Evolutionary conservation across 768 basidiomycete genomes (phyloP).

Genomic region (Trametes villosa): DNA sequence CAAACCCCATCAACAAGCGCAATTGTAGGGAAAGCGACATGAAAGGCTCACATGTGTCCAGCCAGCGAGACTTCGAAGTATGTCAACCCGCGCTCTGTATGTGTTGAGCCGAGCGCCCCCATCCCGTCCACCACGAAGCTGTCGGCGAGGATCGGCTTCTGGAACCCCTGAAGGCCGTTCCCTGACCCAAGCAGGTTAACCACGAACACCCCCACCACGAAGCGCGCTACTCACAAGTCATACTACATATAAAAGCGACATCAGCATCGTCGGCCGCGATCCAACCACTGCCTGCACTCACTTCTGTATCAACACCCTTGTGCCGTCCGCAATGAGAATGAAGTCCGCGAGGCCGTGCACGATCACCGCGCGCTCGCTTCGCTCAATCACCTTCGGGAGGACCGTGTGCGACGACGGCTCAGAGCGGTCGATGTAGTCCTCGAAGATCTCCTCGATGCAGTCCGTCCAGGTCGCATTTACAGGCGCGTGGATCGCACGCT

Average conservation of each 20-base stretch:
- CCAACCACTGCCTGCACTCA: slow-evolving; percentile 23
- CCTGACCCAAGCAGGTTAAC: slow-evolving; percentile 39
- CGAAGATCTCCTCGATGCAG: slow-evolving; percentile 64
- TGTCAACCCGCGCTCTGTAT: slow-evolving; percentile 68
- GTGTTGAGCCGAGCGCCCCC: slow-evolving; percentile 66
- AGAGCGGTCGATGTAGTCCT: slow-evolving; percentile 58
- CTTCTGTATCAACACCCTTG: slow-evolving; percentile 44
- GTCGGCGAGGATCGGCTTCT: slow-evolving; percentile 63
- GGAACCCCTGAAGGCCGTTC: slow-evolving; percentile 74
- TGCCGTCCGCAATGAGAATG: slow-evolving; percentile 71
- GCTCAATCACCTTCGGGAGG: slow-evolving; percentile 76
- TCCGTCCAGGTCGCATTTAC: slow-evolving; percentile 60
- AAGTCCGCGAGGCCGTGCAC: slow-evolving; percentile 77
- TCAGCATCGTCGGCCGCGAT: slow-evolving; percentile 28
- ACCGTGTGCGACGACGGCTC: slow-evolving; percentile 66
- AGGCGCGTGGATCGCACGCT: slow-evolving; percentile 74
- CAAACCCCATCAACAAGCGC: background rate
- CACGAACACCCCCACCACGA: background rate
- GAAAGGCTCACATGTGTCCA: slow-evolving; percentile 66
- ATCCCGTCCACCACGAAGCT: slow-evolving; percentile 75
- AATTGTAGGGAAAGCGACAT: background rate
- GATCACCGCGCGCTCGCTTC: slow-evolving; percentile 68
- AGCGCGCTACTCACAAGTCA: slow-evolving; percentile 41
- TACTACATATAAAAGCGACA: slow-evolving; percentile 29
- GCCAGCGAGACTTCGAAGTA: slow-evolving; percentile 68